Percentiles rank a stretch among this genome's conserved stretches.
phyloP scores from a whole-genome alignment of 73 alveolate species.

The Stentor roeselii region DNA sequence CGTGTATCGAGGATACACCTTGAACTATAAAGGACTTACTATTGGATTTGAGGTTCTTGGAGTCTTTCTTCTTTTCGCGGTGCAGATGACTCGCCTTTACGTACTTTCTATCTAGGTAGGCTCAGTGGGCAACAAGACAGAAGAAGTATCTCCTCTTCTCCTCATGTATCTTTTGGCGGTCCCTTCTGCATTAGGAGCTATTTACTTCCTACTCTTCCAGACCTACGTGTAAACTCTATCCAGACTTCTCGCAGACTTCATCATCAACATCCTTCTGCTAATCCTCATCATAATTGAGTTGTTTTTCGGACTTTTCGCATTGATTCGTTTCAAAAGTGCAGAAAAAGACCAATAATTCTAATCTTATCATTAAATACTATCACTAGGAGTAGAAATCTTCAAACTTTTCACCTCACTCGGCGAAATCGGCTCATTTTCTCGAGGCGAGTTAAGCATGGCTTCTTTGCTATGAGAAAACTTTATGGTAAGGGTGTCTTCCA shows the following conservation, averaged over 20 bases:
- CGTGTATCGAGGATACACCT: not conserved
- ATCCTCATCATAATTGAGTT: not conserved
- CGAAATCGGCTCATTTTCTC: not conserved
- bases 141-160: not conserved
- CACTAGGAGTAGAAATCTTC: not conserved
- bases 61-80: not conserved
- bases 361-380: not conserved
- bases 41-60: not conserved
- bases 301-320: not conserved
- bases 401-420: not conserved
- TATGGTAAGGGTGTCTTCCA: not conserved
- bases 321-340: constrained; percentile 4
- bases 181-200: constrained; percentile 6
- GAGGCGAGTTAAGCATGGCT: not conserved
- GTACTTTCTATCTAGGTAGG: not conserved
- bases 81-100: not conserved
- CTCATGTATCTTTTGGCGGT: not conserved
- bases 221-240: constrained; percentile 19
- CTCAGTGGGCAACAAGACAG: constrained; percentile 22
- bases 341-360: constrained; percentile 1
- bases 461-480: not conserved
- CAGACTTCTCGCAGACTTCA: not conserved
- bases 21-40: not conserved
- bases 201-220: not conserved
- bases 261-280: not conserved